Percentiles rank a stretch among this genome's conserved stretches.
These are phyloP conservation scores for Fraxinus latifolia DNA, from an alignment of 305 asterid genomes.

Conservation along the genomic window DNA sequence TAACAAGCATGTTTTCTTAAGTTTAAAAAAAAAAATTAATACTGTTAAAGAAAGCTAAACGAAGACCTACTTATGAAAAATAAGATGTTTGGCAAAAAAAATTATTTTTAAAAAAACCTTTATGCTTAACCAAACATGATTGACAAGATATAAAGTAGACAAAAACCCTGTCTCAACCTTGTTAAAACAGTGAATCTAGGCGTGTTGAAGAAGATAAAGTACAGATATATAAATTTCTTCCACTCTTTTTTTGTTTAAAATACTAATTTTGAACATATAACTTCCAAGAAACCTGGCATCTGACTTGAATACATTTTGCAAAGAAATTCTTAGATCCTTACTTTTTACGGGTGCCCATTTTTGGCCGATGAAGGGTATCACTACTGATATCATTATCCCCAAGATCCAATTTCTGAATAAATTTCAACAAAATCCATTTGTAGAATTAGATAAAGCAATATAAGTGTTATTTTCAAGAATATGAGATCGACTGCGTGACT, in stretches of 20 bases:
- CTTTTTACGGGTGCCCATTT: background rate
- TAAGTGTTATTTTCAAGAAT: background rate
- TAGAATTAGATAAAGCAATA: too few relatives aligned
- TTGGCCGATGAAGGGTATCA: too few relatives aligned
- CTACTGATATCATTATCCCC: too few relatives aligned
- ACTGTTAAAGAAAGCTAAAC: background rate
- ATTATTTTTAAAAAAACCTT: too few relatives aligned
- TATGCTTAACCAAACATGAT: background rate
- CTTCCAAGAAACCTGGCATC: background rate
- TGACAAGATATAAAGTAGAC: background rate
- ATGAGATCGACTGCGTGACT: too few relatives aligned
- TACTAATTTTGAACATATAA: background rate
- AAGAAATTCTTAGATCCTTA: background rate
- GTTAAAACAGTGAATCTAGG: background rate
- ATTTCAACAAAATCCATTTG: too few relatives aligned
- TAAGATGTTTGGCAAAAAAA: background rate
- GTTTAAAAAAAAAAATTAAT: background rate
- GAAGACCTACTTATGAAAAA: too few relatives aligned
- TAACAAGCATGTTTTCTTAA: too few relatives aligned
- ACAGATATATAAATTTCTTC: background rate
- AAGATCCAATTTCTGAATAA: too few relatives aligned
- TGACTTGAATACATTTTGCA: background rate
- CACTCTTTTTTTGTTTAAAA: background rate
- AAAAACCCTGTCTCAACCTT: background rate
- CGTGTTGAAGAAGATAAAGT: background rate